Evolutionary conservation across 2,329 filamentous ascomycete species (phyloP).

Genomic region (Colletotrichum euphorbiae): DNA sequence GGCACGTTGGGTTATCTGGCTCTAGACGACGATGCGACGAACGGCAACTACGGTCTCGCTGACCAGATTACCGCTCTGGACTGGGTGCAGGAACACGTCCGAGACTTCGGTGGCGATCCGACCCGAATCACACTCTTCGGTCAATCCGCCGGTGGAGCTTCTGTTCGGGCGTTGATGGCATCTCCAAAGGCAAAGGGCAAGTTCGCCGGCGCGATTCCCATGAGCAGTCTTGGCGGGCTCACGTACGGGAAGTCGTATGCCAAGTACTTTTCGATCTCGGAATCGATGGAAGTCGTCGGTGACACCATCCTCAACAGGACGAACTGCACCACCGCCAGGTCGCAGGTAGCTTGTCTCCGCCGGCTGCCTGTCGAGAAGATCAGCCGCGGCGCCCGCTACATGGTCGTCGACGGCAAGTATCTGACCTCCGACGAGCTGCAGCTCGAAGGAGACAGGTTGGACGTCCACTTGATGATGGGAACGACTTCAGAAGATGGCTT

Average conservation of each 20-base stretch:
- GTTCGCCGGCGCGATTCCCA: slow-evolving; percentile 59
- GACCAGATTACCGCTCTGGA: slow-evolving; percentile 63
- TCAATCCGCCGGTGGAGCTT: slow-evolving; percentile 64
- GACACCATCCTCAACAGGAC: slow-evolving; percentile 62
- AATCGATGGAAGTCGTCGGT: slow-evolving; percentile 61
- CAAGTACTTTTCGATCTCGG: slow-evolving; percentile 66
- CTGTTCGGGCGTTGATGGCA: slow-evolving; percentile 62
- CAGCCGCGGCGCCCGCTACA: slow-evolving; percentile 57
- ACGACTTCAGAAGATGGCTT: slow-evolving; percentile 66
- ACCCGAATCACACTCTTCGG: slow-evolving; percentile 68
- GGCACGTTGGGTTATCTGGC: slow-evolving; percentile 69
- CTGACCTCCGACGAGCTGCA: slow-evolving; percentile 60
- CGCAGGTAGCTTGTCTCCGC: slow-evolving; percentile 65
- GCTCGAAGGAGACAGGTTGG: slow-evolving; percentile 58
- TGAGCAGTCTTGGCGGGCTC: slow-evolving; percentile 55
- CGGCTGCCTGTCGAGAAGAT: slow-evolving; percentile 57
- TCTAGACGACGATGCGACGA: slow-evolving; percentile 57
- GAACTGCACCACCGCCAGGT: slow-evolving; percentile 62
- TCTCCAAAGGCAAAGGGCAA: slow-evolving; percentile 60
- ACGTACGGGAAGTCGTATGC: slow-evolving; percentile 70
- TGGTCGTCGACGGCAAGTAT: slow-evolving; percentile 69
- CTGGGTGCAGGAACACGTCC: slow-evolving; percentile 63
- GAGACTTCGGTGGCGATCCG: slow-evolving; percentile 67
- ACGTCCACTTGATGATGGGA: slow-evolving; percentile 68
- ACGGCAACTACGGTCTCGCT: slow-evolving; percentile 61